Percentiles rank a stretch among this genome's conserved stretches.
Evolutionary conservation across 2,329 filamentous ascomycete genomes (phyloP).

Genomic region (Phyllosticta capitalensis): DNA sequence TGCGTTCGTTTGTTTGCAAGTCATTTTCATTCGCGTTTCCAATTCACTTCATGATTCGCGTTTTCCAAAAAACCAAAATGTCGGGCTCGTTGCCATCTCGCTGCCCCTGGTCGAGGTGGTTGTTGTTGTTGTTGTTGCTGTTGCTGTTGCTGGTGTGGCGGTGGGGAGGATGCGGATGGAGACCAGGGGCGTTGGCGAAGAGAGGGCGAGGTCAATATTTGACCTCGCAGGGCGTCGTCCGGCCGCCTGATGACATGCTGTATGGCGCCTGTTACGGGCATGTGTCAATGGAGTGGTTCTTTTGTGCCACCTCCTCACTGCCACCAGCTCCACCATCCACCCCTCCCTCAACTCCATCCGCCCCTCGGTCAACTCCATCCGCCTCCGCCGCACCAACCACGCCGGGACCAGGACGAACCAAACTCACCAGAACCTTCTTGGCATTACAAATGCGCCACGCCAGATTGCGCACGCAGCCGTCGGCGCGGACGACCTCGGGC

Average conservation of each 20-base stretch:
- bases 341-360: background rate
- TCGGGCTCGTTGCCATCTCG: too few relatives aligned
- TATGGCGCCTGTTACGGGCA: conserved; percentile 33
- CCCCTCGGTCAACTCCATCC: background rate
- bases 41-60: too few relatives aligned
- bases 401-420: background rate
- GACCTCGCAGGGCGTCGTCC: conserved; percentile 24
- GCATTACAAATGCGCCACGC: conserved; percentile 94
- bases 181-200: too few relatives aligned
- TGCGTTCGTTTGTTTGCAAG: too few relatives aligned
- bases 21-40: too few relatives aligned
- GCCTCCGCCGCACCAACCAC: background rate
- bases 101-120: too few relatives aligned
- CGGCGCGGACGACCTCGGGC: conserved; percentile 80
- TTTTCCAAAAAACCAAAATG: too few relatives aligned
- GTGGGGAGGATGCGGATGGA: too few relatives aligned
- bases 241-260: conserved; percentile 38
- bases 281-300: background rate
- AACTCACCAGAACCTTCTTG: conserved; percentile 80
- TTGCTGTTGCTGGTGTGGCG: too few relatives aligned
- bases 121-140: too few relatives aligned
- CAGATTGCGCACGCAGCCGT: conserved; percentile 81
- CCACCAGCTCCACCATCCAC: background rate
- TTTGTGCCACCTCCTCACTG: background rate
- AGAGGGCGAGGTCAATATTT: conserved; percentile 14